Conservation (phyloP, 768 basidiomycete genomes). For the Amyloporia xantha region DNA sequence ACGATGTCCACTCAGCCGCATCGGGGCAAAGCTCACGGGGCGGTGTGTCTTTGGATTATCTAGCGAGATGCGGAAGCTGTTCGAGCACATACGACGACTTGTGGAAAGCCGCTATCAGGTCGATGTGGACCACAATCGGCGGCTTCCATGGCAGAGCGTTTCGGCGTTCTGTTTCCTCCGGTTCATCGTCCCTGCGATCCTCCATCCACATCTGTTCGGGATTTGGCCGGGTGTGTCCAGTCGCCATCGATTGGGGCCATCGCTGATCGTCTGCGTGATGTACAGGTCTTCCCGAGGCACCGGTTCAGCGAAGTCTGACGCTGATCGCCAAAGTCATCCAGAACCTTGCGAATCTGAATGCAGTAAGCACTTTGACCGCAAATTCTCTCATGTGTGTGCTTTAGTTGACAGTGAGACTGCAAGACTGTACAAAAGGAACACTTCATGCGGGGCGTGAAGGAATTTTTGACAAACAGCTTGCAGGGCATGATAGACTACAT, state of each 20-base stretch:
- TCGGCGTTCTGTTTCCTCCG: conserved; percentile 87
- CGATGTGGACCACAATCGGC: conserved; percentile 38
- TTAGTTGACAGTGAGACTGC: background rate
- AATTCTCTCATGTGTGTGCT: background rate
- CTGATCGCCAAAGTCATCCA: conserved; percentile 86
- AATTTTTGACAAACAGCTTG: conserved; percentile 58
- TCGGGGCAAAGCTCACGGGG: background rate
- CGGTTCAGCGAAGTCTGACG: conserved; percentile 75
- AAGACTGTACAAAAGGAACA: conserved; percentile 69
- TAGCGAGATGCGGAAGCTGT: conserved; percentile 70
- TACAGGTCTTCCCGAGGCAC: conserved; percentile 58
- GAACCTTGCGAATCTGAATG: conserved; percentile 80
- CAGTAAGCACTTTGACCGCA: conserved; percentile 37
- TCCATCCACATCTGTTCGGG: conserved; percentile 83
- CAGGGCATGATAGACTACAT: conserved; percentile 79
- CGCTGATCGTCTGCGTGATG: background rate
- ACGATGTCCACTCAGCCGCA: background rate
- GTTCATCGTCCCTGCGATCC: conserved; percentile 84
- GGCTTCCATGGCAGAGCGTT: conserved; percentile 75
- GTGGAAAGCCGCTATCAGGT: conserved; percentile 61
- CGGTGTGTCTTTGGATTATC: background rate
- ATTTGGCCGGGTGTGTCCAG: conserved; percentile 55
- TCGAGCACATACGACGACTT: conserved; percentile 61
- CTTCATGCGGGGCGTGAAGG: conserved; percentile 74
- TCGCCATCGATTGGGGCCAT: background rate